Conservation (phyloP, 2,329 filamentous ascomycete species). For the Thelonectria olida region DNA sequence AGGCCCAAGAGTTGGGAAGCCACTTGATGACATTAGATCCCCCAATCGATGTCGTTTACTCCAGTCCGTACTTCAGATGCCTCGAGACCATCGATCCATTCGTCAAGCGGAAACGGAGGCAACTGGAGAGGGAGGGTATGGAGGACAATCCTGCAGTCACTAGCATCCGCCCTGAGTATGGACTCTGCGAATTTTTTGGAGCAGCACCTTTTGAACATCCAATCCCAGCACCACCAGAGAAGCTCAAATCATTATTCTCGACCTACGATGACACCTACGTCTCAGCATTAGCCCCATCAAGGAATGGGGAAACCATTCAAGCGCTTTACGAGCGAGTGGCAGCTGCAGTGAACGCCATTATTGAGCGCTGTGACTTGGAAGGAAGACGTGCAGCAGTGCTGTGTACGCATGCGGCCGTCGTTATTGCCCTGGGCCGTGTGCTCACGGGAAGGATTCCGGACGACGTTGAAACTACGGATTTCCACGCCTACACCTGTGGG, state of each 20-base stretch:
- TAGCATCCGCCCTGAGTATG: slow-evolving; percentile 64
- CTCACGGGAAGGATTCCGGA: slow-evolving; percentile 82
- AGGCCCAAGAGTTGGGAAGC: slow-evolving; percentile 79
- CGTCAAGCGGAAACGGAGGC: slow-evolving; percentile 54
- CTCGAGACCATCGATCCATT: slow-evolving; percentile 84
- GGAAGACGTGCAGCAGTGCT: slow-evolving; percentile 78
- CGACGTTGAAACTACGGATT: slow-evolving; percentile 78
- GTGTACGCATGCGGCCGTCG: slow-evolving; percentile 87
- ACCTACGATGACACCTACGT: slow-evolving; percentile 65
- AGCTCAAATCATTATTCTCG: slow-evolving; percentile 75
- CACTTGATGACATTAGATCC: slow-evolving; percentile 71
- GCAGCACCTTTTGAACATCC: slow-evolving; percentile 87
- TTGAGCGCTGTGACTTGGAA: slow-evolving; percentile 76
- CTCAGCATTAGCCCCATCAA: slow-evolving; percentile 72
- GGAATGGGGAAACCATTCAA: slow-evolving; percentile 79
- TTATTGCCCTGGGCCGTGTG: slow-evolving; percentile 86
- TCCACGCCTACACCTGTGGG: slow-evolving; percentile 84
- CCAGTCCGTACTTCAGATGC: slow-evolving; percentile 87
- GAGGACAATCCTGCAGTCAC: slow-evolving; percentile 35
- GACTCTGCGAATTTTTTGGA: slow-evolving; percentile 90
- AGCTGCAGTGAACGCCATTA: slow-evolving; percentile 73
- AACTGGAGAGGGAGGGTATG: slow-evolving; percentile 20
- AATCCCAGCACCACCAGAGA: slow-evolving; percentile 70
- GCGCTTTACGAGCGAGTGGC: slow-evolving; percentile 85
- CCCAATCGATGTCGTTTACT: slow-evolving; percentile 80